phyloP scores from a whole-genome alignment of 768 basidiomycete genomes.

The Cubamyces sp. region DNA sequence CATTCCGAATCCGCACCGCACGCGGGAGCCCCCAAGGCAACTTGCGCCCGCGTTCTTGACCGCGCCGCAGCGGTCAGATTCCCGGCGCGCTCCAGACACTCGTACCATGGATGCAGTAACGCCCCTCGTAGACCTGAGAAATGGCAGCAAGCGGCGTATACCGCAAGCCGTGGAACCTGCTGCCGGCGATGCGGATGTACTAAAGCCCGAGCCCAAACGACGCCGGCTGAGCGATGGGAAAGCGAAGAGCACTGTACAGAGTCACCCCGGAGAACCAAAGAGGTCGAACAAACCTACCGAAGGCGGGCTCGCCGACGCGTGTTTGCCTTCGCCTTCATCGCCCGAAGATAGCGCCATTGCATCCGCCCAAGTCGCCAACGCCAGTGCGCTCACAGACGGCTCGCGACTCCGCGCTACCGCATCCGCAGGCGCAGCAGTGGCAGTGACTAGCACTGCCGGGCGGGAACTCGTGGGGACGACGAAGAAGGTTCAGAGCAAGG shows the following conservation, averaged over 20 bases:
- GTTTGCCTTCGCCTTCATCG: too few species aligned
- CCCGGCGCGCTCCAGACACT: background rate
- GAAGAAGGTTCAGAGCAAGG: conserved; percentile 3
- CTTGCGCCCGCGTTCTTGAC: background rate
- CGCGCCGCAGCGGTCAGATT: background rate
- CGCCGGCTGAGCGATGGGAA: background rate
- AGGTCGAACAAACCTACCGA: too few species aligned
- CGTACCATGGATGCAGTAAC: background rate
- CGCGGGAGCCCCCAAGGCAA: background rate
- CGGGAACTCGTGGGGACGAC: conserved; percentile 11
- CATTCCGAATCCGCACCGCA: background rate
- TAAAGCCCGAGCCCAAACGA: conserved; percentile 2
- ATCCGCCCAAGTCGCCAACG: background rate
- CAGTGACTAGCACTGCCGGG: background rate
- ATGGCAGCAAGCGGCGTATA: conserved; percentile 1
- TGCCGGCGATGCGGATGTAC: background rate
- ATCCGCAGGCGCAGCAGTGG: background rate
- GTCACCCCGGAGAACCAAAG: too few species aligned
- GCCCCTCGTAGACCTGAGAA: conserved; percentile 7
- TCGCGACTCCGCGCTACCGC: background rate
- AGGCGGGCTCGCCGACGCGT: too few species aligned
- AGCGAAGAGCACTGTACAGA: too few species aligned
- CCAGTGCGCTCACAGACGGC: background rate
- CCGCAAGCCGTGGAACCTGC: background rate
- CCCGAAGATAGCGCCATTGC: too few species aligned